These are phyloP conservation scores for Pseudogymnoascus sp. DNA, from an alignment of 2,329 filamentous ascomycete genomes.

Conservation along the genomic window DNA sequence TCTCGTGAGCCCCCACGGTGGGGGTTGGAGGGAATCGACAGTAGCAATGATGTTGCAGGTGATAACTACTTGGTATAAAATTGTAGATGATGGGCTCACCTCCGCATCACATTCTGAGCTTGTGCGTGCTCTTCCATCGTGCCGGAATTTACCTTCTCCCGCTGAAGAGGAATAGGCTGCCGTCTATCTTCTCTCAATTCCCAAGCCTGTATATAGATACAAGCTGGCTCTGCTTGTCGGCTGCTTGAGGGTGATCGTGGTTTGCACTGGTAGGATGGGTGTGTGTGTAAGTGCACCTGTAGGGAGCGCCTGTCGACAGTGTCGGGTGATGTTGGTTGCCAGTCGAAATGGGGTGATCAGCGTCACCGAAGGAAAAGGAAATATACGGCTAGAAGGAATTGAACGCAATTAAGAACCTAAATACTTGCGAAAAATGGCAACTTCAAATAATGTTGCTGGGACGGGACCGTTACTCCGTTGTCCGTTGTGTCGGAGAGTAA, in stretches of 20 bases:
- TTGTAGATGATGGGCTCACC: constrained; percentile 24
- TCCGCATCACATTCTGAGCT: constrained; percentile 37
- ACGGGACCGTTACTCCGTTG: neutral
- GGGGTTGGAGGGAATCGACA: neutral
- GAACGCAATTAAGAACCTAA: constrained; percentile 5
- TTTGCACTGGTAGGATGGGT: neutral
- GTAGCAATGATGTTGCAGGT: neutral
- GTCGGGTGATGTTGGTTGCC: neutral
- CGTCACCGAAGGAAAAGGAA: neutral
- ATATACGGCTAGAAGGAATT: neutral
- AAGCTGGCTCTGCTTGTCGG: neutral
- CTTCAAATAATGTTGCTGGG: constrained; percentile 2
- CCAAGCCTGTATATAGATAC: neutral
- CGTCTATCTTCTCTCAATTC: neutral
- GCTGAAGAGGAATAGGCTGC: neutral
- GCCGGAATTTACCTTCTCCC: neutral
- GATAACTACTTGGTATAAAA: neutral
- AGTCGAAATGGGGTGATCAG: neutral
- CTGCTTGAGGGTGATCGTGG: neutral
- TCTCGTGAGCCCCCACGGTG: neutral
- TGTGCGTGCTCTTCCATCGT: constrained; percentile 24
- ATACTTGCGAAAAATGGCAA: constrained; percentile 5
- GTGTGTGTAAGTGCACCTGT: neutral
- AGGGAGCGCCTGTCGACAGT: neutral
- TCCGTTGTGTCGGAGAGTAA: neutral